phyloP scores from a whole-genome alignment of 768 basidiomycete genomes.

The Russula olivacea region DNA sequence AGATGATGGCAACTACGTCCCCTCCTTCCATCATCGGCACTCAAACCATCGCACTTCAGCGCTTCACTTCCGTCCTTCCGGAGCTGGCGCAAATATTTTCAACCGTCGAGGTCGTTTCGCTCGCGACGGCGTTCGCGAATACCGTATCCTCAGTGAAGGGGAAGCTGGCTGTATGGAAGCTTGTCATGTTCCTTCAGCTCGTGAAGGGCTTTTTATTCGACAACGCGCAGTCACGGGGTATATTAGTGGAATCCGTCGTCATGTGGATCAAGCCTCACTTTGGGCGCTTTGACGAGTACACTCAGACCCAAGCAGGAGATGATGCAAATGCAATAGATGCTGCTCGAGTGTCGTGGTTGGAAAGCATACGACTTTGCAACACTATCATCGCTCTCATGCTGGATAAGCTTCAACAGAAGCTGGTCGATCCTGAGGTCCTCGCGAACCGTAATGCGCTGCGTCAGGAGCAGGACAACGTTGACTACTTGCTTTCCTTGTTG shows the following conservation, averaged over 20 bases:
- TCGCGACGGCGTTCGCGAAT: conserved; percentile 83
- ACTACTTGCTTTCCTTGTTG: conserved; percentile 72
- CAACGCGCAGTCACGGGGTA: conserved; percentile 65
- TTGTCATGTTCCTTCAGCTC: conserved; percentile 90
- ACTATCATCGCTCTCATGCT: conserved; percentile 86
- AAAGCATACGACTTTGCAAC: conserved; percentile 83
- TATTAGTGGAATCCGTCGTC: conserved; percentile 81
- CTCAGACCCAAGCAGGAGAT: conserved; percentile 57
- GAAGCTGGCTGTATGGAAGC: conserved; percentile 87
- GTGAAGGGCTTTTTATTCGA: conserved; percentile 87
- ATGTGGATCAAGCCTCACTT: conserved; percentile 96
- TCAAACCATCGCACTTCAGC: conserved; percentile 88
- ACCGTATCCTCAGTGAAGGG: conserved; percentile 72
- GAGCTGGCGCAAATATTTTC: conserved; percentile 78
- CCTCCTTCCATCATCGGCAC: conserved; percentile 92
- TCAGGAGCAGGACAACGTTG: conserved; percentile 90
- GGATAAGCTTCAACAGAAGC: conserved; percentile 78
- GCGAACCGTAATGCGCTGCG: conserved; percentile 55
- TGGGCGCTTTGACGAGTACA: conserved; percentile 83
- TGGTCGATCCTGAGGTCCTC: conserved; percentile 60
- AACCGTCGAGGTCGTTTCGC: conserved; percentile 77
- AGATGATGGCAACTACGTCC: conserved; percentile 76
- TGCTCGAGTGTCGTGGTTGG: conserved; percentile 82
- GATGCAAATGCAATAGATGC: conserved; percentile 60
- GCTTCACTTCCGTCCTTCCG: conserved; percentile 88